These are phyloP conservation scores for Cucurbita ficifolia DNA, from an alignment of 306 rosid species.

Conservation along the genomic window DNA sequence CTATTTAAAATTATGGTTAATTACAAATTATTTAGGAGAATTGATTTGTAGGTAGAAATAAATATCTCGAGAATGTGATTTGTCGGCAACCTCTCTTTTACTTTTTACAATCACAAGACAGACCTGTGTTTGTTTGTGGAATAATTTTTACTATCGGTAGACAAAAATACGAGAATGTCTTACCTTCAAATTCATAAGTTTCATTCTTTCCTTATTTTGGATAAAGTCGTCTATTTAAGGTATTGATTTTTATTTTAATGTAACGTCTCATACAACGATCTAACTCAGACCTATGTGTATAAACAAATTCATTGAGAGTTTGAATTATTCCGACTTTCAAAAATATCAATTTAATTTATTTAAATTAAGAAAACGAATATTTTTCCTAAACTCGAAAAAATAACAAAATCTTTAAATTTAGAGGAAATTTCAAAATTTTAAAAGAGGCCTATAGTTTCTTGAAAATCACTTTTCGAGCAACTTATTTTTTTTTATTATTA, in stretches of 20 bases:
- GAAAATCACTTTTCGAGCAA: not conserved
- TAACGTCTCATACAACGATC: not conserved
- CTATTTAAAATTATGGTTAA: too few species aligned
- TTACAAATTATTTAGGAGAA: too few species aligned
- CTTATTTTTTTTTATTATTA: not conserved
- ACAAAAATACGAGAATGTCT: too few species aligned
- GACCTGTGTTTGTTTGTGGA: too few species aligned
- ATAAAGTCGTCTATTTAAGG: not conserved
- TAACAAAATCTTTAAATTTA: too few species aligned
- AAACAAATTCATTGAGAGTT: not conserved
- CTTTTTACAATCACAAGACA: too few species aligned
- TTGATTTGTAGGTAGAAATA: too few species aligned
- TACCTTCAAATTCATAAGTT: not conserved
- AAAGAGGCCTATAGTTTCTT: too few species aligned
- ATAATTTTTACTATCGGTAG: too few species aligned
- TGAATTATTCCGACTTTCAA: not conserved
- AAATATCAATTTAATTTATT: not conserved
- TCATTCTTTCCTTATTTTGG: not conserved
- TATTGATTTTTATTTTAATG: not conserved
- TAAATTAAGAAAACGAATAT: rapidly evolving
- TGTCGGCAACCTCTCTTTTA: too few species aligned
- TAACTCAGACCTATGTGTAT: not conserved
- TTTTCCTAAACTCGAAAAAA: not conserved
- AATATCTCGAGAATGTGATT: too few species aligned
- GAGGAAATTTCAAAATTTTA: not conserved